phyloP scores from a whole-genome alignment of 148 eudicot genomes.

The Dysphania ambrosioides region DNA sequence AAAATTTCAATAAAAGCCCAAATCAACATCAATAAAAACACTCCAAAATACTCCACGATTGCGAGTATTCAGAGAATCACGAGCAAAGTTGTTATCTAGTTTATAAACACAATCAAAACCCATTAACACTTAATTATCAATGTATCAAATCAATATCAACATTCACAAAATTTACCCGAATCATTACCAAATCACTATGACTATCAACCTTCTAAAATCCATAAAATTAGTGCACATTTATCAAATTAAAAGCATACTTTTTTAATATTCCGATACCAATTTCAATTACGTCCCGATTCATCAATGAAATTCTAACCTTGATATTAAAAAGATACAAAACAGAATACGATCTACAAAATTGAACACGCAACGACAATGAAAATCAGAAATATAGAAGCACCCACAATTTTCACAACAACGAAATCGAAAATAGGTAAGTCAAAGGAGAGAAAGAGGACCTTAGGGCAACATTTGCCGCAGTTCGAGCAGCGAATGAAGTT shows the following conservation, averaged over 20 bases:
- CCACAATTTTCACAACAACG: too few relatives aligned
- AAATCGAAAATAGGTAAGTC: background rate
- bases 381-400: background rate
- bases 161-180: too few relatives aligned
- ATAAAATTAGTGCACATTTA: background rate
- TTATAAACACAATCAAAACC: too few relatives aligned
- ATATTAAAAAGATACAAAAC: background rate
- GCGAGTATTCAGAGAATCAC: too few relatives aligned
- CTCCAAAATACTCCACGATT: too few relatives aligned
- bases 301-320: background rate
- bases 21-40: too few relatives aligned
- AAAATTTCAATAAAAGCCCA: too few relatives aligned
- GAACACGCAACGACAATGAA: background rate
- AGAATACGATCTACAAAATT: background rate
- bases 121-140: too few relatives aligned
- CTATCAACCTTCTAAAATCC: too few relatives aligned
- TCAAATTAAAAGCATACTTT: background rate
- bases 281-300: background rate
- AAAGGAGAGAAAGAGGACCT: constrained; percentile 34
- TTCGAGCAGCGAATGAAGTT: constrained; percentile 72
- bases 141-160: too few relatives aligned
- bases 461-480: constrained; percentile 78
- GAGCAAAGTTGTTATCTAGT: too few relatives aligned
- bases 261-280: background rate
- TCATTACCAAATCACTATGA: too few relatives aligned